phyloP scores from a whole-genome alignment of 306 rosid genomes.

The Astragalus glycyphyllos region DNA sequence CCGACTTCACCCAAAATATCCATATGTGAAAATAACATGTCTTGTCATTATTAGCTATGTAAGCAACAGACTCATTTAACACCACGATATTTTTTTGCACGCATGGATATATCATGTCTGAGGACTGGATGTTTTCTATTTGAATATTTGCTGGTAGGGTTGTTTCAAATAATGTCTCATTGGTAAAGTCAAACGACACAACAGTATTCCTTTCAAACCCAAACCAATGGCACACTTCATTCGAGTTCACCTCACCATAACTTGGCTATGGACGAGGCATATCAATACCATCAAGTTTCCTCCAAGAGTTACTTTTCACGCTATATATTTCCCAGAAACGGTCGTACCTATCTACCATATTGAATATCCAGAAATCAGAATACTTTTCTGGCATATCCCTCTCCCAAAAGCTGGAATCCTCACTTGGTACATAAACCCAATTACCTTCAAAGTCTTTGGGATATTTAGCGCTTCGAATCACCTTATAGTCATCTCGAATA shows the following conservation, averaged over 20 bases:
- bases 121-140: no score
- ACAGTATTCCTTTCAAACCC: background rate
- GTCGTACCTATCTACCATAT: background rate
- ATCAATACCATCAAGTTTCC: background rate
- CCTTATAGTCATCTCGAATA: background rate
- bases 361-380: background rate
- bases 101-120: background rate
- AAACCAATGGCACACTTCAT: background rate
- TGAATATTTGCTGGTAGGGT: background rate
- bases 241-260: background rate
- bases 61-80: background rate
- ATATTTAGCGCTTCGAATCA: background rate
- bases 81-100: background rate
- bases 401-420: background rate
- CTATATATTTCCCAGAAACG: constrained; percentile 1
- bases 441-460: background rate
- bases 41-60: background rate
- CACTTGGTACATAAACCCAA: background rate
- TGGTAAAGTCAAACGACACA: background rate
- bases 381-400: background rate
- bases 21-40: background rate
- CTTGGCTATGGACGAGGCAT: background rate
- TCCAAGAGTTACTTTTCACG: background rate
- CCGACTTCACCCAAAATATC: constrained; percentile 1
- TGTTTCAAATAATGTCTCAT: background rate